Evolutionary conservation across 1,284 basidiomycete genomes (phyloP).

Genomic region (Ganoderma multipileum): DNA sequence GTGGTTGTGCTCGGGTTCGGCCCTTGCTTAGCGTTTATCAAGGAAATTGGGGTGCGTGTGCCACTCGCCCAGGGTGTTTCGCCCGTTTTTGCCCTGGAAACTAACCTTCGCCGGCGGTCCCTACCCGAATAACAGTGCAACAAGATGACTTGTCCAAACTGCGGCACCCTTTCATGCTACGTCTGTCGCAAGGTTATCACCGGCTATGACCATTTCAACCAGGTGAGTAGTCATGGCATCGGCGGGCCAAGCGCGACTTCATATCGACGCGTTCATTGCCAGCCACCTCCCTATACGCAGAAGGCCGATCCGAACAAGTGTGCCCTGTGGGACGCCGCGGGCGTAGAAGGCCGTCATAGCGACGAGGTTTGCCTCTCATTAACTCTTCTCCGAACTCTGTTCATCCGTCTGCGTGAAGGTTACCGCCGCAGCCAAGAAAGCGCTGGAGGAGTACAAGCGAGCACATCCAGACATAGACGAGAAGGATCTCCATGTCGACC

Average conservation of each 20-base stretch:
- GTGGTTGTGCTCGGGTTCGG: neutral
- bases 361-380: slow-evolving; percentile 56
- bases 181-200: slow-evolving; percentile 73
- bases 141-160: slow-evolving; percentile 80
- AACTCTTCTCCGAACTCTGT: neutral
- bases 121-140: slow-evolving; percentile 62
- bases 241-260: neutral
- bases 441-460: slow-evolving; percentile 62
- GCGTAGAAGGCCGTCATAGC: slow-evolving; percentile 64
- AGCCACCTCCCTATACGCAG: slow-evolving; percentile 34
- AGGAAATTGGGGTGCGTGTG: slow-evolving; percentile 69
- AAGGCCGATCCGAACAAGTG: slow-evolving; percentile 55
- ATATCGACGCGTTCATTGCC: neutral
- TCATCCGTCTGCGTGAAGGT: slow-evolving; percentile 52
- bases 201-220: slow-evolving; percentile 83
- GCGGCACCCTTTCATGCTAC: slow-evolving; percentile 77
- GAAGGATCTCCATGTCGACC: slow-evolving; percentile 61
- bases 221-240: slow-evolving; percentile 44
- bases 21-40: slow-evolving; percentile 68
- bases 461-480: slow-evolving; percentile 64
- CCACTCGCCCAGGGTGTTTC: neutral
- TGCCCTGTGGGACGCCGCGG: slow-evolving; percentile 66
- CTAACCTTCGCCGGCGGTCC: neutral
- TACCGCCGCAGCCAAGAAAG: slow-evolving; percentile 70
- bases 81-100: neutral